Evolutionary conservation across 2,329 filamentous ascomycete genomes (phyloP), one percentile per base, ranked within the genome.

Genomic region (Exophiala bonariae): DNA sequence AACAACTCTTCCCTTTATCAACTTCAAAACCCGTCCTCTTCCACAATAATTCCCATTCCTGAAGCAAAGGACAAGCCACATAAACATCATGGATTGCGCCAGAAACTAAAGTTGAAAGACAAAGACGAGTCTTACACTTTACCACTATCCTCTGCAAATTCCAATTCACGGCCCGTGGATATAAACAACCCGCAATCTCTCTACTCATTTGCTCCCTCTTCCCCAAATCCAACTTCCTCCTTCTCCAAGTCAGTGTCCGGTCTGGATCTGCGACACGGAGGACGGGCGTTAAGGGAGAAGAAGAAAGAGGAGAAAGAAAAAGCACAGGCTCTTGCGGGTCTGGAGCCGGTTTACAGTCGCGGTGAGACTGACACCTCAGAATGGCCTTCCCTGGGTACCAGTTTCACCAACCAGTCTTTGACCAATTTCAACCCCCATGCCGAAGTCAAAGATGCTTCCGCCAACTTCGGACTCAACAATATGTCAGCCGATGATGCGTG

Each of bases 191-290:
- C 82, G 3, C 75, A 82, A 47, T 82, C 82, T 2, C 67, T 86
- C 3, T 86, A 86, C 63, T 83, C 78, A 0, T 86, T 86, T 59
- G 77, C 79, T 1, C 82, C 83, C 1, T 77, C 82, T 3, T 85
- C 82, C 2, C 82, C 82, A 3, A 77, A 75, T 7, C 76, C 79
- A 26, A 71, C 74, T 23, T 76, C 71, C 6, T 68, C 77, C 1
- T 95, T 97, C 64, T 78, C 84, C 30, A 95, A 93, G 69, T 86
- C 85, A 3, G 87, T 93, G 62, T 92, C 87, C 49, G 87, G 86
- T 0, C 73, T 92, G 34, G 88, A 92, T 66, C 71, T 92, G 19
- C 77, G 88, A 41, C 87, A 92, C 68, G 88, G 86, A 33, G 87
- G 85, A 1, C 79, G 86, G 33, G 86, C 84, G 5, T 68, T 91